phyloP scores from a whole-genome alignment of 495 filamentous ascomycete genomes.

The Hypomontagnella monticulosa region DNA sequence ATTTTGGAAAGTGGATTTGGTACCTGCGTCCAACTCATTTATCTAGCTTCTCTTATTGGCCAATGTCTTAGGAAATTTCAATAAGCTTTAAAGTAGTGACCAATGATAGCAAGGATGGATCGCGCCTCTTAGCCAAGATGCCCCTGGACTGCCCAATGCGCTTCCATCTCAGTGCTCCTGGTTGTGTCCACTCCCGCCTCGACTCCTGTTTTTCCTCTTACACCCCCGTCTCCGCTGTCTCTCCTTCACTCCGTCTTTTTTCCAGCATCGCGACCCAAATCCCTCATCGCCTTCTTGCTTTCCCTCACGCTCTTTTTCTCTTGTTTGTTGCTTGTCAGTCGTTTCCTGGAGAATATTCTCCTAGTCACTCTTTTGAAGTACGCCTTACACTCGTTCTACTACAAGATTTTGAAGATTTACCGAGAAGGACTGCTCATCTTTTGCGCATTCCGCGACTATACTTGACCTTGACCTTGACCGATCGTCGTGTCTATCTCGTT shows the following conservation, averaged over 20 bases:
- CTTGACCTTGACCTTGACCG: constrained; percentile 14
- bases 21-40: constrained; percentile 38
- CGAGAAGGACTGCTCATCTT: constrained; percentile 11
- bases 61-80: constrained; percentile 20
- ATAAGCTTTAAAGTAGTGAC: constrained; percentile 22
- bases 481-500: constrained; percentile 32
- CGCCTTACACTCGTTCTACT: constrained; percentile 21
- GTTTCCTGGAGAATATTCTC: constrained; percentile 38
- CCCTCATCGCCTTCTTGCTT: constrained; percentile 24
- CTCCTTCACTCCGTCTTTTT: constrained; percentile 22
- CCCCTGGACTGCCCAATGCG: constrained; percentile 22
- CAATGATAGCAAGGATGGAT: constrained; percentile 26
- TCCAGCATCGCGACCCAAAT: constrained; percentile 20
- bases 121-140: constrained; percentile 9
- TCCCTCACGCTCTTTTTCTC: constrained; percentile 16
- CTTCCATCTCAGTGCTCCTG: constrained; percentile 4
- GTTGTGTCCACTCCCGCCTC: neutral
- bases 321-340: constrained; percentile 32
- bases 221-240: constrained; percentile 16
- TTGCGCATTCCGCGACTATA: constrained; percentile 19
- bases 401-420: neutral
- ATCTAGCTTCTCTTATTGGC: constrained; percentile 6
- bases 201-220: constrained; percentile 14
- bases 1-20: constrained; percentile 17
- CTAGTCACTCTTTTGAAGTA: constrained; percentile 36